Base-by-base conservation (phyloP, 495 filamentous ascomycete genomes). In the Penicillium longicatenatum region DNA sequence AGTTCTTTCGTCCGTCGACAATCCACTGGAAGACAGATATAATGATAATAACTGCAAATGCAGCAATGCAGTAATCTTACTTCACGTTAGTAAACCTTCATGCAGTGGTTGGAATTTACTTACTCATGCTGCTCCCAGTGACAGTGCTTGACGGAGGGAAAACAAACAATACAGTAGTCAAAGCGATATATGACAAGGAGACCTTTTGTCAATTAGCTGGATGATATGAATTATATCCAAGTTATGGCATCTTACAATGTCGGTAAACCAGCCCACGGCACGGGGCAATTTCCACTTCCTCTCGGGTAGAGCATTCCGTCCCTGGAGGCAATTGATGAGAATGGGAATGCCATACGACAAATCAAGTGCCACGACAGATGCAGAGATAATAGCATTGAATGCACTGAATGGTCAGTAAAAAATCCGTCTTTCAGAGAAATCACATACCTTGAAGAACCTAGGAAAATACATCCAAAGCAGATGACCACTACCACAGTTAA, bases 321-420 rank as follows among this genome's bases (percentile, higher is more conserved):
- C 87, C 8, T 82, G 81, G 2, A 88, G 66, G 48, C 81, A 80
- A 61, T 89, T 87, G 52, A 90, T 82, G 0, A 79, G 62, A 29
- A 88, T 81, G 0, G 89, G 89, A 35, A 90, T 88, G 10, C 79
- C 87, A 60, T 92, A 91, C 7, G 84, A 85, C 3, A 92, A 66
- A 19, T 84, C 84, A 2, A 90, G 79, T 0, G 87, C 82, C 17
- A 92, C 87, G 4, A 90, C 86, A 0, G 84, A 84, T 1, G 86
- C 85, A 0, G 87, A 86, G 37, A 88, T 82, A 53, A 91, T 89
- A 9, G 89, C 88, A 21, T 78, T 78, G 66, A 79, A 78, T 0
- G 76, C 76, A 54, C 75, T 77, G 26, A 4, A 10, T 39, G 1
- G 20, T 63, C 17, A 69, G 61, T n/a, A n/a, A n/a, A n/a, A n/a